Evolutionary conservation across 176 grass and related monocot species (phyloP).

Genomic region (Triticum aestivum): DNA sequence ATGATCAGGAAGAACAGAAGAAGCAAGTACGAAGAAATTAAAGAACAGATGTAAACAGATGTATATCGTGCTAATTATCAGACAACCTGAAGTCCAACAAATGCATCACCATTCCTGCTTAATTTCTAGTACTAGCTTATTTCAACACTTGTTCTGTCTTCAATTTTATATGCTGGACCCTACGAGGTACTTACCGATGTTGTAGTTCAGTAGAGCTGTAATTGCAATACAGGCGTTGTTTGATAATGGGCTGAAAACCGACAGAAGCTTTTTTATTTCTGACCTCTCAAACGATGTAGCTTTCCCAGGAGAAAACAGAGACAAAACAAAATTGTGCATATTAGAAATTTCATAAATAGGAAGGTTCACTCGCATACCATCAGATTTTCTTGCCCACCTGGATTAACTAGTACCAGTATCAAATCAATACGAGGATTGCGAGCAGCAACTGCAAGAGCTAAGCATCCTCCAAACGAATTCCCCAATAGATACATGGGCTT

Average conservation of each 20-base stretch:
- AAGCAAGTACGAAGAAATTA: not conserved
- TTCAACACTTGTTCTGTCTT: not conserved
- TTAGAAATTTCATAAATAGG: not conserved
- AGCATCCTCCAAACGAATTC: slow-evolving; percentile 77
- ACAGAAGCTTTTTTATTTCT: slow-evolving; percentile 46
- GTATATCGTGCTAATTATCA: not conserved
- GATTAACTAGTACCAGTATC: slow-evolving; percentile 67
- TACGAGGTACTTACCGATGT: slow-evolving; percentile 43
- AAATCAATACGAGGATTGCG: slow-evolving; percentile 61
- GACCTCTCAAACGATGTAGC: slow-evolving; percentile 69
- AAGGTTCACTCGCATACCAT: not conserved
- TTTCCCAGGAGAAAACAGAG: slow-evolving; percentile 24
- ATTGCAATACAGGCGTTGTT: slow-evolving; percentile 38
- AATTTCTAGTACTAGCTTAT: not conserved
- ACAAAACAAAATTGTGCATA: not conserved
- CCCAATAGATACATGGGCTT: slow-evolving; percentile 77
- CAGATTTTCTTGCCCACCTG: slow-evolving; percentile 38
- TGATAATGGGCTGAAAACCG: slow-evolving; percentile 39
- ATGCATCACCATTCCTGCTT: not conserved
- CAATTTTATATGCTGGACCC: not conserved
- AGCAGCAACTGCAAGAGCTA: slow-evolving; percentile 71
- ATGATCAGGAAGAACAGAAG: slow-evolving; percentile 21
- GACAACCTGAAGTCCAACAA: not conserved
- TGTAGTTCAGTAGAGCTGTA: slow-evolving; percentile 54
- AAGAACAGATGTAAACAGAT: not conserved